These are phyloP conservation scores for Paraphoma sp. DNA, from an alignment of 2,329 filamentous ascomycete species.

Conservation along the genomic window DNA sequence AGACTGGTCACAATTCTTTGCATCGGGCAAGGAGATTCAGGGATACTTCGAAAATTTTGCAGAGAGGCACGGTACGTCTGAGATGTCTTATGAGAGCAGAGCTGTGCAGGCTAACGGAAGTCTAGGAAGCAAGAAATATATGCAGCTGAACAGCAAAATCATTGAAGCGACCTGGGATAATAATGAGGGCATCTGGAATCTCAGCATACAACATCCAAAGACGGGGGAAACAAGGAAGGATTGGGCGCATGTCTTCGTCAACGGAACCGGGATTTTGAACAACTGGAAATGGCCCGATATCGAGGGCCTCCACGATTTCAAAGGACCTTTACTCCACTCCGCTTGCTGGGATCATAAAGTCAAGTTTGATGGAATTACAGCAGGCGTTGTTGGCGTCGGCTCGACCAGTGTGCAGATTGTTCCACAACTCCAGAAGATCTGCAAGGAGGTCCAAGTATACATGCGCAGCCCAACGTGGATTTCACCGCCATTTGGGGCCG, in stretches of 20 bases:
- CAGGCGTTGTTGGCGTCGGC: constrained; percentile 43
- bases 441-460: constrained; percentile 43
- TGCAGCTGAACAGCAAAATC: constrained; percentile 56
- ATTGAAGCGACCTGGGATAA: constrained; percentile 54
- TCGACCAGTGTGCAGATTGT: constrained; percentile 46
- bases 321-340: constrained; percentile 53
- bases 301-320: constrained; percentile 50
- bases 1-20: constrained; percentile 61
- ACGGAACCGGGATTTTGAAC: constrained; percentile 54
- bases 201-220: constrained; percentile 45
- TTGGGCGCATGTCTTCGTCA: constrained; percentile 51
- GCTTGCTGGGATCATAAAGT: constrained; percentile 52
- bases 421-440: constrained; percentile 48
- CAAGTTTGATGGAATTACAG: constrained; percentile 38
- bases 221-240: constrained; percentile 43
- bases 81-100: not conserved
- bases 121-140: constrained; percentile 51
- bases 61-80: constrained; percentile 66
- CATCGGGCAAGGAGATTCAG: constrained; percentile 57
- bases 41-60: constrained; percentile 59
- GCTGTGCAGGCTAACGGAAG: not conserved
- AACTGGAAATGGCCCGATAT: constrained; percentile 55
- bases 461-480: constrained; percentile 52
- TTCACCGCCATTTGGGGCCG: constrained; percentile 46
- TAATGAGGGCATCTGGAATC: constrained; percentile 46